Evolutionary conservation across 78 protist genomes (phyloP).

Genomic region (Guillardia theta): DNA sequence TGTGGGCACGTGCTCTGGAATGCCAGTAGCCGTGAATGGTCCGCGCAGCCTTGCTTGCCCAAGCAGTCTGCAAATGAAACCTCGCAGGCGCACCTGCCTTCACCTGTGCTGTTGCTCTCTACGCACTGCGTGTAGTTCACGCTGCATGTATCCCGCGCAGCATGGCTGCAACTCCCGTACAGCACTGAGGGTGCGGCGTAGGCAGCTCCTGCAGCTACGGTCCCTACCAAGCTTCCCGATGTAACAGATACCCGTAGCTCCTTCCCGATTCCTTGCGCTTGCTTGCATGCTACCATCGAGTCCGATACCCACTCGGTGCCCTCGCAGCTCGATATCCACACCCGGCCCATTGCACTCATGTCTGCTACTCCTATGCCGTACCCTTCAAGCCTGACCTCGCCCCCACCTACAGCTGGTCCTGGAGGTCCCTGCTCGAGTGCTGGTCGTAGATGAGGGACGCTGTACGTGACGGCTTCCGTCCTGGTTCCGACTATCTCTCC

Average conservation of each 20-base stretch:
- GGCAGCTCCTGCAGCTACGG: background rate
- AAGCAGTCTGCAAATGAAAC: too few relatives aligned
- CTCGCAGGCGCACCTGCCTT: too few relatives aligned
- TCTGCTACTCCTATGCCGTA: background rate
- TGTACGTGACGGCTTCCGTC: background rate
- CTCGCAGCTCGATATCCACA: background rate
- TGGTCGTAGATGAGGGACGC: background rate
- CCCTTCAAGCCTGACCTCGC: background rate
- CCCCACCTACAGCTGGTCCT: too few relatives aligned
- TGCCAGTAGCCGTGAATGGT: too few relatives aligned
- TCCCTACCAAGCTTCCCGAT: background rate
- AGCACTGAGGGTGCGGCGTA: background rate
- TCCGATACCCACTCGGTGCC: background rate
- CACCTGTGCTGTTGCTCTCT: too few relatives aligned
- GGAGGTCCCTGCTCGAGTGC: too few relatives aligned
- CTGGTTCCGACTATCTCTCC: background rate
- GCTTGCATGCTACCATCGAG: background rate
- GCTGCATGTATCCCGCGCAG: too few relatives aligned
- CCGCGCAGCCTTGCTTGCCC: too few relatives aligned
- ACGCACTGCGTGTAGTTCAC: too few relatives aligned
- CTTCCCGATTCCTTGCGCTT: background rate
- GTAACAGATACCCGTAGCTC: too few relatives aligned
- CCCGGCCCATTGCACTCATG: background rate
- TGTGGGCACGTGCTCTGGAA: too few relatives aligned
- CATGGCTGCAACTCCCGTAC: too few relatives aligned